Conservation (phyloP, 2,329 filamentous ascomycete genomes). For the Fusarium xyrophilum region DNA sequence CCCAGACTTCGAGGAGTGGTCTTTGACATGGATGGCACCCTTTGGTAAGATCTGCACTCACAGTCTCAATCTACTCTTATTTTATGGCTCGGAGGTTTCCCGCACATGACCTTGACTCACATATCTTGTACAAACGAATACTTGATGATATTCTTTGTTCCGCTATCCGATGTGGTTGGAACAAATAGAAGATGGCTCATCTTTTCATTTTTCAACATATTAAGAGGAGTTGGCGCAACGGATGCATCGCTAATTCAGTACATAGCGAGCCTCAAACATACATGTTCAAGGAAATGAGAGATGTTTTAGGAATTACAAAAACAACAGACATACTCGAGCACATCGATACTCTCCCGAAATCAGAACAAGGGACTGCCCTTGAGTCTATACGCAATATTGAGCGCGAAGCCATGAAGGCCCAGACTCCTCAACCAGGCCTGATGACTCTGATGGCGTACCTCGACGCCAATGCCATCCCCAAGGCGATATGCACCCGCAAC, state of each 20-base stretch:
- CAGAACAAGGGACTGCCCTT: constrained; percentile 68
- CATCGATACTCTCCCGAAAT: constrained; percentile 73
- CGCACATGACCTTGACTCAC: not conserved
- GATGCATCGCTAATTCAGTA: constrained; percentile 2
- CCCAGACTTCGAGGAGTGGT: constrained; percentile 67
- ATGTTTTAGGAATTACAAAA: constrained; percentile 74
- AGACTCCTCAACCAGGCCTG: constrained; percentile 84
- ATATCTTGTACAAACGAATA: constrained; percentile 17
- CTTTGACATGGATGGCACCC: constrained; percentile 94
- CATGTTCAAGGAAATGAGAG: constrained; percentile 92
- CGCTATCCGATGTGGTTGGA: not conserved
- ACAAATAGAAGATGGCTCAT: not conserved
- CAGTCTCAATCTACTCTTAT: not conserved
- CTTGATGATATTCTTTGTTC: not conserved
- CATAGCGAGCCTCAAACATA: constrained; percentile 85
- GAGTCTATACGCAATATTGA: constrained; percentile 81
- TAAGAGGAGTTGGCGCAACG: not conserved
- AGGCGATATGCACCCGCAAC: constrained; percentile 93
- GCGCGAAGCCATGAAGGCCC: constrained; percentile 77
- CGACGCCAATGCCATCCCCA: constrained; percentile 68
- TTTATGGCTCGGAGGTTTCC: not conserved
- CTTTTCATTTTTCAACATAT: not conserved
- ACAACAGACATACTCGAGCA: constrained; percentile 86
- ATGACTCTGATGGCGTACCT: constrained; percentile 82
- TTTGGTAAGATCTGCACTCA: constrained; percentile 70